A percentile compares a stretch with the other conserved stretches of the same genome.
Evolutionary conservation across 1,284 basidiomycete species (phyloP).

Genomic region (Leccinum pseudoinsigne): DNA sequence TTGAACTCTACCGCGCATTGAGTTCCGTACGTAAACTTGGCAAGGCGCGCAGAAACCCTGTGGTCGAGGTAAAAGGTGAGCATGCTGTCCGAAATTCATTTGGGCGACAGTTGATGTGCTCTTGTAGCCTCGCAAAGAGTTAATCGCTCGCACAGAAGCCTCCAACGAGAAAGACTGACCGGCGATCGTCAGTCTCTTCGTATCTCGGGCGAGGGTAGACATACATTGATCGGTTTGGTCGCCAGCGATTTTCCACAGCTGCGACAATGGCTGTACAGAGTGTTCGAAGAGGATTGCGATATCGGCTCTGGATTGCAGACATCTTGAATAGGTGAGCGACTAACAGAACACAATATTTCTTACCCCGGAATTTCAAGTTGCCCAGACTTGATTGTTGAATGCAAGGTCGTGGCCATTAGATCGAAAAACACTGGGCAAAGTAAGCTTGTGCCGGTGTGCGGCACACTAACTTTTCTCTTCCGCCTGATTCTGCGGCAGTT

Average conservation of each 20-base stretch:
- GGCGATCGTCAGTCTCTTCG: conserved; percentile 3
- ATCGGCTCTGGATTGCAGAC: conserved; percentile 29
- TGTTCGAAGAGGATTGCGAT: conserved; percentile 43
- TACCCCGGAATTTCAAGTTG: conserved; percentile 16
- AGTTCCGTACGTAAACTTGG: conserved; percentile 38
- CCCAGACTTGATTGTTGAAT: conserved; percentile 37
- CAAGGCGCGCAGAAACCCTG: conserved; percentile 36
- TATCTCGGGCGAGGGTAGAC: conserved; percentile 4
- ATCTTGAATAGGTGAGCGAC: conserved; percentile 16
- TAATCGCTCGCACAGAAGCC: conserved; percentile 42
- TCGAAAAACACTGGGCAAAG: too few relatives aligned
- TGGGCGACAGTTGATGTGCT: conserved; percentile 37
- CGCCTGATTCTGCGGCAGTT: too few relatives aligned
- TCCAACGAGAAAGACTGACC: conserved; percentile 40
- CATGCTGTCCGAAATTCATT: too few relatives aligned
- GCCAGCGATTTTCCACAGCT: conserved; percentile 33
- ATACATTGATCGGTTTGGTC: conserved; percentile 29
- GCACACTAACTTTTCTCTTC: too few relatives aligned
- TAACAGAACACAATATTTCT: too few relatives aligned
- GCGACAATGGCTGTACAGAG: conserved; percentile 36
- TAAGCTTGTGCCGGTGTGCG: too few relatives aligned
- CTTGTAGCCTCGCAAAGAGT: conserved; percentile 33
- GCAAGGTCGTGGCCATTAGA: too few relatives aligned
- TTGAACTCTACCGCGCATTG: conserved; percentile 16
- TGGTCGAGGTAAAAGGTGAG: conserved; percentile 39